A percentile compares a stretch with the other conserved stretches of the same genome.
Evolutionary conservation across 1,284 basidiomycete species (phyloP).

Genomic region (Marasmius sp.): DNA sequence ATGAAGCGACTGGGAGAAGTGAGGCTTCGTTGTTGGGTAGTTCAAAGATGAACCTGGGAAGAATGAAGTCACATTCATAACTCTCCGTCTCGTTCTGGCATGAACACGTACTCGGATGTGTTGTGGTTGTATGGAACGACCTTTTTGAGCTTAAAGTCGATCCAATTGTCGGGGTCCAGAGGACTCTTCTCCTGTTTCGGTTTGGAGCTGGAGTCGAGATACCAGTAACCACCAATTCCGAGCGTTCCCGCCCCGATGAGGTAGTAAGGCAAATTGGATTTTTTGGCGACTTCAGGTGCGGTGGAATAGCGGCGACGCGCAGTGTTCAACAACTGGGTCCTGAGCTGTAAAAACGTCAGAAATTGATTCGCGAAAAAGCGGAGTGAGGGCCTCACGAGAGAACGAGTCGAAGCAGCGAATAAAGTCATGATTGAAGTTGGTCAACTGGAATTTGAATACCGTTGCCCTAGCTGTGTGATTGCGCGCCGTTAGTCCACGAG

Average conservation of each 20-base stretch:
- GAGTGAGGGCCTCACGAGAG: slow-evolving; percentile 32
- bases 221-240: slow-evolving; percentile 53
- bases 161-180: slow-evolving; percentile 71
- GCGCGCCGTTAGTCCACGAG: background rate
- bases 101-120: slow-evolving; percentile 57
- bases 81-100: background rate
- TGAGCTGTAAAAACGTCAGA: slow-evolving; percentile 1
- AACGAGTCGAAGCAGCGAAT: slow-evolving; percentile 38
- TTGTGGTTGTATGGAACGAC: slow-evolving; percentile 94
- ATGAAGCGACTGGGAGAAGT: slow-evolving; percentile 75
- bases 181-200: slow-evolving; percentile 58
- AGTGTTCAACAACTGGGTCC: slow-evolving; percentile 9
- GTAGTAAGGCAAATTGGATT: slow-evolving; percentile 47
- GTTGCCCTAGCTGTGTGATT: background rate
- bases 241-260: slow-evolving; percentile 50
- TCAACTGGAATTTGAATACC: slow-evolving; percentile 7
- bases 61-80: slow-evolving; percentile 1
- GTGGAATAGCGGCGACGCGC: slow-evolving; percentile 42
- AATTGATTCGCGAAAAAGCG: slow-evolving; percentile 2
- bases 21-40: slow-evolving; percentile 82
- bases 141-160: slow-evolving; percentile 82
- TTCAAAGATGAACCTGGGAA: slow-evolving; percentile 76
- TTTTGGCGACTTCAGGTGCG: slow-evolving; percentile 38
- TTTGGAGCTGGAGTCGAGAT: slow-evolving; percentile 37
- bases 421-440: slow-evolving; percentile 41